Conservation (phyloP, 73 alveolate species). For the Paramecium biaurelia region DNA sequence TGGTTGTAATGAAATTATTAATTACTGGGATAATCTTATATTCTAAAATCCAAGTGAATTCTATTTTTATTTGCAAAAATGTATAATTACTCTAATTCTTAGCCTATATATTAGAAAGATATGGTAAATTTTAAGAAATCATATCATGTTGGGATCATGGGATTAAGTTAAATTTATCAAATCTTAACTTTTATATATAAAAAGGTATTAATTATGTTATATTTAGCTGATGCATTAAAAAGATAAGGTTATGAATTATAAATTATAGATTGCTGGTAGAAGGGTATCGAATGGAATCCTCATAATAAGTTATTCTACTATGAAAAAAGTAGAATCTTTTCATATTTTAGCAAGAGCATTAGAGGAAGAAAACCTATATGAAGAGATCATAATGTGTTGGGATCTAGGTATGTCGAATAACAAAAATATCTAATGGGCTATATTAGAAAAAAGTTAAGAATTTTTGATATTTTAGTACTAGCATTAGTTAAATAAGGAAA, state of each 20-base stretch:
- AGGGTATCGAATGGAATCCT: background rate
- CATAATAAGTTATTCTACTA: background rate
- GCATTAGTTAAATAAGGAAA: background rate
- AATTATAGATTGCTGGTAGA: background rate
- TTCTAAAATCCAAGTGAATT: background rate
- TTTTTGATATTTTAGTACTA: background rate
- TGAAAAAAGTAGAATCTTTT: background rate
- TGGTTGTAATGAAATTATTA: background rate
- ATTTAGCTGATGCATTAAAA: background rate
- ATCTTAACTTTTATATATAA: background rate
- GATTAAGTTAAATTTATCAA: background rate
- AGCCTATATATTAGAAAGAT: background rate
- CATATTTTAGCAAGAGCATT: background rate
- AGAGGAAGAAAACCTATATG: background rate
- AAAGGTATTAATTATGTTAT: background rate
- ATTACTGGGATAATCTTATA: background rate
- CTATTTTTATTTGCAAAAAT: background rate
- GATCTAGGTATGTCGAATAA: background rate
- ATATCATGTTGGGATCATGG: background rate
- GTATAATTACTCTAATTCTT: background rate
- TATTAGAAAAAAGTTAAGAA: background rate
- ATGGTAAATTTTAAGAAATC: background rate
- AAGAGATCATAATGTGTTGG: background rate
- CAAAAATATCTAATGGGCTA: background rate
- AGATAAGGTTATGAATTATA: background rate